phyloP scores from a whole-genome alignment of 306 rosid species.

The Inga laurina region DNA sequence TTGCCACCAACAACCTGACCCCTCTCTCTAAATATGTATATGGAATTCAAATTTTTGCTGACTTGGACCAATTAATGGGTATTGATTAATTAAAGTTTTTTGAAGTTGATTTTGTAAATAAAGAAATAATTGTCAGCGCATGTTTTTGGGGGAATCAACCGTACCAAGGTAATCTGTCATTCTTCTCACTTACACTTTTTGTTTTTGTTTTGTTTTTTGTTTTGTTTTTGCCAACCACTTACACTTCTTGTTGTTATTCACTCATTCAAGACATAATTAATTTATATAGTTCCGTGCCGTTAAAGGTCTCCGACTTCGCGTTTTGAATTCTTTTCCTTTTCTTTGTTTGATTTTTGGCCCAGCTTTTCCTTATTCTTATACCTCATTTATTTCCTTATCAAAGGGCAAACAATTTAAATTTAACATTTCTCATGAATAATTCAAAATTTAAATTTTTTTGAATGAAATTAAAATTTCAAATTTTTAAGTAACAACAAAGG shows the following conservation, averaged over 20 bases:
- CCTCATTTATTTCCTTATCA: neutral
- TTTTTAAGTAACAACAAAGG: neutral
- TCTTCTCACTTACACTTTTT: neutral
- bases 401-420: neutral
- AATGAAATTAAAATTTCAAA: neutral
- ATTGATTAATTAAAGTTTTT: neutral
- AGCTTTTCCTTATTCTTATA: neutral
- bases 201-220: too few species aligned
- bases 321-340: neutral
- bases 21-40: too few species aligned
- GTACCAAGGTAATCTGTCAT: slow-evolving; percentile 30
- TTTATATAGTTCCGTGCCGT: slow-evolving; percentile 57
- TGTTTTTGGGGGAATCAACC: slow-evolving; percentile 42
- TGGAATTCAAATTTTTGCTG: neutral
- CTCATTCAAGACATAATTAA: slow-evolving; percentile 35
- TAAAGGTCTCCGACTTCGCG: slow-evolving; percentile 14
- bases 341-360: too few species aligned
- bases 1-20: too few species aligned
- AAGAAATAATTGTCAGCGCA: slow-evolving; percentile 15
- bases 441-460: neutral
- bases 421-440: neutral
- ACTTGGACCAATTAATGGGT: neutral
- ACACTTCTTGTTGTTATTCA: neutral
- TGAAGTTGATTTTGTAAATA: neutral
- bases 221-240: too few species aligned